Base-by-base conservation (phyloP, 2,329 filamentous ascomycete genomes). In the Metarhizium robertsii region DNA sequence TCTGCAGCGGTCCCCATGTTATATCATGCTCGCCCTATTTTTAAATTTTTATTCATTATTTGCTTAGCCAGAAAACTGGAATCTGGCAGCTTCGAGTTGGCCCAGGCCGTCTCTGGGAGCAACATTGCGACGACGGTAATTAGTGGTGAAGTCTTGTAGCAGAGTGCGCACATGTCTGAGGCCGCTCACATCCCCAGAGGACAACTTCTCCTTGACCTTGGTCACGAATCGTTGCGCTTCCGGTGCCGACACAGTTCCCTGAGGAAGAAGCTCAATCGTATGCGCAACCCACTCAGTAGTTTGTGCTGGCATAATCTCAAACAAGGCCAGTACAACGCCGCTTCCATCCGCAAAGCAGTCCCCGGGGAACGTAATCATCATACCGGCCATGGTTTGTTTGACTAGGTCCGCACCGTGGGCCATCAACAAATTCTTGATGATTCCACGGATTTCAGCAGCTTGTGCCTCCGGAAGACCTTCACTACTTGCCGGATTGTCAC, bases 361-460 rank as follows among this genome's bases (percentile, higher is more conserved):
- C 47, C 89, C 84, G 0, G 94, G 95, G 73, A 99, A 99, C 0
- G 88, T 95, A 69, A 96, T 96, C 92, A 99, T 97, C 92, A 99
- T 95, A 58, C 94, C 94, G 1, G 92, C 94, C 75, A 99, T 79
- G 56, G 95, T 86, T 60, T 92, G 88, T 71, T 96, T 92, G 7
- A 94, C 86, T 32, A 99, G 77, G 55, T 84, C 75, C 65, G 90
- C 86, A 42, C 94, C 91, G 60, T 91, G 84, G 1, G 78, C 74
- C 2, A 79, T 61, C 29, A 95, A 74, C 53, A 96, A 79, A 58
- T 82, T 79, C 69, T 87, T 88, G 57, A 97, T 87, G 7, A 86
- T 80, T 38, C 78, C 77, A 61, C 84, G 86, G 29, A 96, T 80
- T 61, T 92, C 85, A 3, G 82, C 76, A 0, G 87, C 81, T 52